phyloP scores from a whole-genome alignment of 768 basidiomycete species.

The Kondoa malvinella region DNA sequence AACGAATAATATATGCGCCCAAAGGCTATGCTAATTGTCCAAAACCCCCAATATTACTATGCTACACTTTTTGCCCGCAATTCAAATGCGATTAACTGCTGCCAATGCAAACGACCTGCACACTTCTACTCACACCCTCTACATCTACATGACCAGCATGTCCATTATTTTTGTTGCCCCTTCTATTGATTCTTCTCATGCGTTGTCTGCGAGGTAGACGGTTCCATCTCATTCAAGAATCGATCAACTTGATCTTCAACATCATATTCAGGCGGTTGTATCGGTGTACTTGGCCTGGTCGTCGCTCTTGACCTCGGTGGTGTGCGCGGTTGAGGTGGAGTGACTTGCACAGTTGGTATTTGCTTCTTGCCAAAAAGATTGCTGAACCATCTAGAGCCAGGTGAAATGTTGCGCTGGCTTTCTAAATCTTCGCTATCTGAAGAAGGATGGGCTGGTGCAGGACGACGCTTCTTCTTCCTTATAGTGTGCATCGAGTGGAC shows the following conservation, averaged over 20 bases:
- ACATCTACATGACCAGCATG: too few species aligned
- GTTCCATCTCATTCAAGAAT: background rate
- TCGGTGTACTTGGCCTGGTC: background rate
- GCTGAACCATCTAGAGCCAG: too few species aligned
- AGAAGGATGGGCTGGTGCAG: background rate
- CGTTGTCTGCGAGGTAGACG: background rate
- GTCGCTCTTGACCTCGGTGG: background rate
- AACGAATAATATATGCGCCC: too few species aligned
- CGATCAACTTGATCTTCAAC: background rate
- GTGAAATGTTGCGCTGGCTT: background rate
- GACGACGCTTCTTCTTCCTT: background rate
- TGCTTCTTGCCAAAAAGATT: background rate
- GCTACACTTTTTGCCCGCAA: too few species aligned
- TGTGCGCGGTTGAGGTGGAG: too few species aligned
- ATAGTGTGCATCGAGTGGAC: slow-evolving; percentile 3
- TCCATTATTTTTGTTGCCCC: background rate
- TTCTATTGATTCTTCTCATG: background rate
- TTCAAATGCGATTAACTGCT: too few species aligned
- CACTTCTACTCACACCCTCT: too few species aligned
- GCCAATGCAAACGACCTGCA: too few species aligned
- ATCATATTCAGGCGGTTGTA: background rate
- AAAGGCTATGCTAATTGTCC: too few species aligned
- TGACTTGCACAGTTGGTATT: background rate
- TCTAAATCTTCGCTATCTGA: background rate
- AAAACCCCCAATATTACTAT: too few species aligned